These are phyloP conservation scores for Venturia pyrina DNA, from an alignment of 2,329 filamentous ascomycete species.

Conservation along the genomic window DNA sequence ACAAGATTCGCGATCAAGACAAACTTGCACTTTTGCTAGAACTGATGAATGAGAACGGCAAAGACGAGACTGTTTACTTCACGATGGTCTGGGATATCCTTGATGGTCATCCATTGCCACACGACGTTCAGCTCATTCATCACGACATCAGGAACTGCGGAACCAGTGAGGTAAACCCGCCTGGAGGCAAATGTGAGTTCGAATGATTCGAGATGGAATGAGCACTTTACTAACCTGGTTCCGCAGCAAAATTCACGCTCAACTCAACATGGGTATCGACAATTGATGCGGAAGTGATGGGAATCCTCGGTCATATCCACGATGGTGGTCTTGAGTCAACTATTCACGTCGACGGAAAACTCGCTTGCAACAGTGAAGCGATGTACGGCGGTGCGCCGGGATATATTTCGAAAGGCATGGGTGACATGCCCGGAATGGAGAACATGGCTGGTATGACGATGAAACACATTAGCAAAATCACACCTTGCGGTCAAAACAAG, in stretches of 20 bases:
- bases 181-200: not conserved
- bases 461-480: constrained; percentile 6
- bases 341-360: not conserved
- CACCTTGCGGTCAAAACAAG: not conserved
- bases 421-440: not conserved
- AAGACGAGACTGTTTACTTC: constrained; percentile 11
- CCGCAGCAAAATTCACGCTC: not conserved
- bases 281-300: constrained; percentile 8
- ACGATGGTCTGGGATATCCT: constrained; percentile 12
- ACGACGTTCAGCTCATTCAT: constrained; percentile 7
- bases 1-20: constrained; percentile 3
- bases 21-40: constrained; percentile 4
- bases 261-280: constrained; percentile 1
- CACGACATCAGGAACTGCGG: constrained; percentile 12
- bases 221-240: not conserved
- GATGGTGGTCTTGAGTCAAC: constrained; percentile 6
- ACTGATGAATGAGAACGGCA: constrained; percentile 10
- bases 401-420: not conserved
- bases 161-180: constrained; percentile 12
- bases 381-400: not conserved
- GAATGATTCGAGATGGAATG: too few relatives aligned
- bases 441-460: not conserved
- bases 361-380: constrained; percentile 3
- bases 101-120: constrained; percentile 3
- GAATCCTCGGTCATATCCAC: constrained; percentile 8